Base-by-base conservation (phyloP, 202 grass and related monocot genomes). In the Sporobolus alterniflorus region DNA sequence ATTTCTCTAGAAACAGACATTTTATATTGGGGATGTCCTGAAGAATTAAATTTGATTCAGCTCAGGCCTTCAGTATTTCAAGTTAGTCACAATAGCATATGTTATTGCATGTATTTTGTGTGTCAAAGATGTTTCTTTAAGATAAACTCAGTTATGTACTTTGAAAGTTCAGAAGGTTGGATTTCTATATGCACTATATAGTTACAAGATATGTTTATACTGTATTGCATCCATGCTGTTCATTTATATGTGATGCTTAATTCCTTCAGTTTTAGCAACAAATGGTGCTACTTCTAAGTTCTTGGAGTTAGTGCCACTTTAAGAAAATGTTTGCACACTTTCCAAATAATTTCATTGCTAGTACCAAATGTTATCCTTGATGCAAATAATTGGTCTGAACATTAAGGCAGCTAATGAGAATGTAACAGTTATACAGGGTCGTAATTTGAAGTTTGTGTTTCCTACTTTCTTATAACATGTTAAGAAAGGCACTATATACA, bases 361-460 rank as follows among this genome's bases (percentile, higher is more conserved):
- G n/a, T n/a, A 68, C 21, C 36, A 68, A 25, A n/a, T 2, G 1
- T n/a, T 11, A 43, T 41, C 6, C 3, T 51, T 13, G 30, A 65
- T 5, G 26, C 18, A 13, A 66, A 83, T 42, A 33, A 67, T 11
- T 61, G 51, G n/a, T 52, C 26, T 26, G 59, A 76, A 57, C 9
- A 7, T 57, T 49, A 42, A 21, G 5, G 22, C 3, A 30, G 7
- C 18, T 20, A 56, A 54, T 28, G 41, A 31, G 34, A 67, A 75
- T 68, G 6, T n/a, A 57, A 61, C 51, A 69, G 10, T 48, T 15
- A 49, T 36, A 69, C 9, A 60, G 0, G 9, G 51, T 17, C 33
- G 54, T 9, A 6, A 66, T n/a, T 73, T 57, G 12, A 52, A 70
- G 28, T 31, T 69, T 82, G 82, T 77, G 64, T 13, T 69, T 69